Conservation (phyloP, 805 yeast genomes). For the Hanseniaspora opuntiae region DNA sequence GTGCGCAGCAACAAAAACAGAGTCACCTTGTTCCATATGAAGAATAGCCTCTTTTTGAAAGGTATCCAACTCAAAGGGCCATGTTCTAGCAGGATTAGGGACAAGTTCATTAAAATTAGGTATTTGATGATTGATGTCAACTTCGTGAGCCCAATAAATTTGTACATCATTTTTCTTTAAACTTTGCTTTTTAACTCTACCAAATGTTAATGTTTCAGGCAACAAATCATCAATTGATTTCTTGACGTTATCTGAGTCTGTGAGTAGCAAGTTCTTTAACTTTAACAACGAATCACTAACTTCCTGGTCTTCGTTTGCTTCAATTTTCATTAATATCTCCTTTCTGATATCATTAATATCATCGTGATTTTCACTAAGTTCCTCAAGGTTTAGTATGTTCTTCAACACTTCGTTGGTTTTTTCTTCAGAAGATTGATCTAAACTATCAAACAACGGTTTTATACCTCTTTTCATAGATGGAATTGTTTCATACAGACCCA, state of each 20-base stretch:
- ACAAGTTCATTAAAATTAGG: constrained; percentile 77
- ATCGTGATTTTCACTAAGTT: constrained; percentile 25
- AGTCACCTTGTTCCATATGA: constrained; percentile 93
- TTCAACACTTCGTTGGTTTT: constrained; percentile 18
- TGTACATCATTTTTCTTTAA: constrained; percentile 22
- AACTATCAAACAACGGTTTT: constrained; percentile 17
- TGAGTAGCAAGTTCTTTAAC: constrained; percentile 11
- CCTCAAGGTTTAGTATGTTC: constrained; percentile 13
- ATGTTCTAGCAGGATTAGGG: constrained; percentile 82
- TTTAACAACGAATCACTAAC: constrained; percentile 8
- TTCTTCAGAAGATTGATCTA: constrained; percentile 15
- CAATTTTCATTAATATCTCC: constrained; percentile 11
- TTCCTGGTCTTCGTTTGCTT: constrained; percentile 5
- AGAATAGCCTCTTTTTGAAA: constrained; percentile 95
- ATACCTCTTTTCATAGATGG: constrained; percentile 74
- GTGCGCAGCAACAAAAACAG: constrained; percentile 97
- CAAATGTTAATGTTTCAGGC: constrained; percentile 39
- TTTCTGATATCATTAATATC: constrained; percentile 23
- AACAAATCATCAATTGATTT: constrained; percentile 33
- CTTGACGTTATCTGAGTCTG: constrained; percentile 10
- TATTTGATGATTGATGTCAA: constrained; percentile 67
- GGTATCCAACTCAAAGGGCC: constrained; percentile 90
- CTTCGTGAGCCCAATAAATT: constrained; percentile 88
- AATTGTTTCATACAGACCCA: constrained; percentile 72
- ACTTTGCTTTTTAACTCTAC: constrained; percentile 24